Base-by-base conservation (phyloP, 2,329 filamentous ascomycete species). In the Aspergillus sergii region DNA sequence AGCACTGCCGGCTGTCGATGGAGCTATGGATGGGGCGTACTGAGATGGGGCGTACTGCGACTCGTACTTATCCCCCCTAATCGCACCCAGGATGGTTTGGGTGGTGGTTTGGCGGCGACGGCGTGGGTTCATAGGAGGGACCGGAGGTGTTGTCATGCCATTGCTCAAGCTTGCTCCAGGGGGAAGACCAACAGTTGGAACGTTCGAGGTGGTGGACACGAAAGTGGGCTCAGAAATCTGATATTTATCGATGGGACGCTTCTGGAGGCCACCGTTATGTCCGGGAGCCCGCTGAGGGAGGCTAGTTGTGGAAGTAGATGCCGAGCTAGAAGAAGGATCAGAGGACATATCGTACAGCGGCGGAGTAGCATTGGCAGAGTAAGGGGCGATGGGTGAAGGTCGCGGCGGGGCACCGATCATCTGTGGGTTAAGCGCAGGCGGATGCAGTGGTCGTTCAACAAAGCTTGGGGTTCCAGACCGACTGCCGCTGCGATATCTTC, bases 141-240 rank as follows among this genome's bases (percentile, higher is more conserved):
- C 74, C 1, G 86, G 85, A 12, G 85, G 85, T 1, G 80, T 75
- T n/a, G 76, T 74, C 67, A 79, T 80, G 55, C 84, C 85, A 61
- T 85, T 87, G 74, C 78, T 82, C 41, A 86, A 76, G 6, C 82
- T 84, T 2, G 84, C 83, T 32, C 84, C 84, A n/a, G 81, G 71
- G 16, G 86, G 86, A 12, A 89, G 79, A 41, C 84, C 84, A 41
- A 88, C 80, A 0, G 84, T 84, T 53, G 87, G 85, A 32, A 88
- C 82, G 51, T 85, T 84, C 2, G 84, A 87, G 4, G 87, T 89
- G 11, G 81, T 79, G 5, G 80, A 82, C 11, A 83, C 71, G 56
- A 82, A 79, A 3, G 78, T 81, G 0, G 88, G 88, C 68, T 89
- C 87, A 2, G 86, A 88, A 57, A 90, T 90, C 62, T 85, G 83